phyloP scores from a whole-genome alignment of 108 stramenopile genomes.

The Nitzschia inconspicua region DNA sequence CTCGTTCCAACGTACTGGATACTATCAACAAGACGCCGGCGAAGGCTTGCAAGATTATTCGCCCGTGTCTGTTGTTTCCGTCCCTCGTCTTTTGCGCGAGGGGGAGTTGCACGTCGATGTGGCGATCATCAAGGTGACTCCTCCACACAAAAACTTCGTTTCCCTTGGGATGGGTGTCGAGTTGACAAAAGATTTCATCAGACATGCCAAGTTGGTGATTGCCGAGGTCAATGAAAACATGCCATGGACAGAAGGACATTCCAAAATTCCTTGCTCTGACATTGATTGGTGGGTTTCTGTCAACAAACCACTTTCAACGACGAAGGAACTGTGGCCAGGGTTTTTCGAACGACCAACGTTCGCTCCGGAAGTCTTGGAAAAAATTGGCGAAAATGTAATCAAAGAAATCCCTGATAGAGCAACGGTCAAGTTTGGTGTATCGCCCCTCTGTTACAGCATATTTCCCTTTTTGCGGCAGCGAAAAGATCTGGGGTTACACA shows the following conservation, averaged over 20 bases:
- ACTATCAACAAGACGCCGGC: slow-evolving; percentile 1
- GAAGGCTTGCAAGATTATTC: slow-evolving; percentile 34
- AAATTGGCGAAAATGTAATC: slow-evolving; percentile 20
- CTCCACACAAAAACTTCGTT: slow-evolving; percentile 37
- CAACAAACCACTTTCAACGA: slow-evolving; percentile 23
- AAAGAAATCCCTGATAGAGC: slow-evolving; percentile 35
- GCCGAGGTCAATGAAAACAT: slow-evolving; percentile 37
- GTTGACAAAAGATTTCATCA: slow-evolving; percentile 21
- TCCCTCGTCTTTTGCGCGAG: slow-evolving; percentile 20
- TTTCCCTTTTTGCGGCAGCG: slow-evolving; percentile 17
- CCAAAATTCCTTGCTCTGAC: slow-evolving; percentile 4
- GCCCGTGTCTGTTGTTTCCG: slow-evolving; percentile 10
- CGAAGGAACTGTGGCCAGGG: slow-evolving; percentile 28
- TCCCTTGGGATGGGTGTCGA: slow-evolving; percentile 32
- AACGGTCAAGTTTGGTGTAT: slow-evolving; percentile 27
- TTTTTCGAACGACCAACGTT: not conserved
- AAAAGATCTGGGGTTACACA: slow-evolving; percentile 35
- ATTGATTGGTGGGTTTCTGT: slow-evolving; percentile 31
- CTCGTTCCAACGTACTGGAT: slow-evolving; percentile 9
- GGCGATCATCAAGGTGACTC: slow-evolving; percentile 33
- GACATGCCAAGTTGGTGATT: slow-evolving; percentile 28
- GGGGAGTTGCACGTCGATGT: slow-evolving; percentile 27
- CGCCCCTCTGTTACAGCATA: slow-evolving; percentile 10
- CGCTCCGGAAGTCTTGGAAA: slow-evolving; percentile 11
- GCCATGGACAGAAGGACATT: slow-evolving; percentile 42